Conservation (phyloP, 2,329 filamentous ascomycete species). For the Cladorrhinum sp. region DNA sequence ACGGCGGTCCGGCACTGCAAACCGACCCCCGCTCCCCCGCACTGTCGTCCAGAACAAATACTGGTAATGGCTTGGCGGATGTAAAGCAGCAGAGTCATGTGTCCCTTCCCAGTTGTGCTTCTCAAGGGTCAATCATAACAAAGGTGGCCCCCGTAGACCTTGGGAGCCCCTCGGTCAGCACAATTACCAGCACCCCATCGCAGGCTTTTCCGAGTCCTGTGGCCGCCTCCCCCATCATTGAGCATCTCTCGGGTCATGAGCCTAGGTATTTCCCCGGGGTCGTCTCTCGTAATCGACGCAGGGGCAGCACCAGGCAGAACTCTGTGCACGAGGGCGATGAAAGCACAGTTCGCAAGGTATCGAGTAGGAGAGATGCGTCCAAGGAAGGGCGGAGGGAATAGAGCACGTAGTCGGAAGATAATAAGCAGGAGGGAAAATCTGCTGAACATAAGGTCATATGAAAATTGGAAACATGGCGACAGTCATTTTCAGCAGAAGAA, state of each 20-base stretch:
- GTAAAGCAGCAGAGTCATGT: constrained; percentile 10
- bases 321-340: constrained; percentile 40
- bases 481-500: not conserved
- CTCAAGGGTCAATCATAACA: not conserved
- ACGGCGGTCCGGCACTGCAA: constrained; percentile 1
- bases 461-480: not conserved
- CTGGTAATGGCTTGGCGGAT: not conserved
- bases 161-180: constrained; percentile 17
- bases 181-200: constrained; percentile 9
- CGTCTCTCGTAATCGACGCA: constrained; percentile 51
- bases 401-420: no score
- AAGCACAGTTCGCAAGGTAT: not conserved
- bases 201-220: constrained; percentile 20
- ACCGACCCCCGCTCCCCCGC: constrained; percentile 24
- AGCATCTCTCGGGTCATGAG: constrained; percentile 42
- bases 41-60: constrained; percentile 24
- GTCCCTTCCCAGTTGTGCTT: constrained; percentile 10
- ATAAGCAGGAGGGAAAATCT: not conserved
- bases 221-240: constrained; percentile 18
- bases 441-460: not conserved
- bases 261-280: constrained; percentile 72
- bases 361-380: constrained; percentile 6
- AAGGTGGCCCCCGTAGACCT: constrained; percentile 9
- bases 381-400: constrained; percentile 6
- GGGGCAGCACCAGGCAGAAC: constrained; percentile 40